phyloP scores from a whole-genome alignment of 2,329 filamentous ascomycete species.

The Fusarium sp. region DNA sequence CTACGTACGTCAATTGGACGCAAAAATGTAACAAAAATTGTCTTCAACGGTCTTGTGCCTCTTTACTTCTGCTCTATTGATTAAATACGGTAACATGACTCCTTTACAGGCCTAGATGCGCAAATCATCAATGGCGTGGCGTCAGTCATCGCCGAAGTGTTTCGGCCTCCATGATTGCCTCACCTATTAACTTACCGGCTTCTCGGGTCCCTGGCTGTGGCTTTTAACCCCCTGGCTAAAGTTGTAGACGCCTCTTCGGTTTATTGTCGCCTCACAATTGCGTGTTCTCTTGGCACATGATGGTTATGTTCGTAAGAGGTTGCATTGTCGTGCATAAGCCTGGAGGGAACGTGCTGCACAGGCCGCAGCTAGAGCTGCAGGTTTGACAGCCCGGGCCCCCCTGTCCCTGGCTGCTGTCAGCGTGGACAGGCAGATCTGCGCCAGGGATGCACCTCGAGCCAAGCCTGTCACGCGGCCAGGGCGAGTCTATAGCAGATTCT shows the following conservation, averaged over 20 bases:
- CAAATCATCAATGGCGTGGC: constrained; percentile 12
- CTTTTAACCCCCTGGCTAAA: constrained; percentile 7
- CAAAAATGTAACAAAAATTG: neutral
- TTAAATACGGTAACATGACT: neutral
- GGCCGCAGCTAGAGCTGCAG: constrained; percentile 17
- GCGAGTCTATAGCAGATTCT: neutral
- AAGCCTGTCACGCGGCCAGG: constrained; percentile 17
- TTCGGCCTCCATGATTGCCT: constrained; percentile 10
- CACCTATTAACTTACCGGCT: neutral
- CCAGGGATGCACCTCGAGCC: constrained; percentile 28
- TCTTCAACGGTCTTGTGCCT: constrained; percentile 13
- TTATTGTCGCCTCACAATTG: neutral
- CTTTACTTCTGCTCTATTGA: neutral
- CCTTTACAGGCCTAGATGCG: neutral
- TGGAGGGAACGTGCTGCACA: constrained; percentile 28
- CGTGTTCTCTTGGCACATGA: neutral
- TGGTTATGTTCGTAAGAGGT: neutral
- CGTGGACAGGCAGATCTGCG: constrained; percentile 27
- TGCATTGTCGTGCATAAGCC: constrained; percentile 21
- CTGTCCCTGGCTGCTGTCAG: constrained; percentile 17
- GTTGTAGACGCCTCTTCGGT: constrained; percentile 19
- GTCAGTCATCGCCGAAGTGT: constrained; percentile 14
- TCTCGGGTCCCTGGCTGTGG: constrained; percentile 4
- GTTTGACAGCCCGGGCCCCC: constrained; percentile 40
- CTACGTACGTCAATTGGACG: constrained; percentile 8